Evolutionary conservation across 768 basidiomycete genomes (phyloP).

Genomic region (Leccinellum luteum): DNA sequence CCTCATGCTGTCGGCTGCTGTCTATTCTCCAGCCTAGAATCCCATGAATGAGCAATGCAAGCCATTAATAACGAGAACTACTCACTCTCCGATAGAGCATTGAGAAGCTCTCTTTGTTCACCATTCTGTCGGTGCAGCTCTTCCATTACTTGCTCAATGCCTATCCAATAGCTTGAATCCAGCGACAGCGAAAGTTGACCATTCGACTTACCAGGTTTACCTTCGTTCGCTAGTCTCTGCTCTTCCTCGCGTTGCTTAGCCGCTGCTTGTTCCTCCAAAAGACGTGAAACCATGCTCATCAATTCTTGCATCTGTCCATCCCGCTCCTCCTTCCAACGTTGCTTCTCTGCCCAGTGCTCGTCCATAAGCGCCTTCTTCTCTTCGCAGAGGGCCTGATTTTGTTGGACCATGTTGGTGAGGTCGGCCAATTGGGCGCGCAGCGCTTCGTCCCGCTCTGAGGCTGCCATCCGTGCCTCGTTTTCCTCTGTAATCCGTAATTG

Average conservation of each 20-base stretch:
- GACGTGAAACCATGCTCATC: conserved; percentile 56
- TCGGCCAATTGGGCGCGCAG: conserved; percentile 62
- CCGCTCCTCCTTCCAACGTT: conserved; percentile 54
- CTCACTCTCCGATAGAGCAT: conserved; percentile 55
- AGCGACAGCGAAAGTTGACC: neutral
- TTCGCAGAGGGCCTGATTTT: conserved; percentile 58
- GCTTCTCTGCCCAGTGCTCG: conserved; percentile 61
- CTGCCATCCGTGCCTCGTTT: conserved; percentile 61
- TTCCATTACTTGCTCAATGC: conserved; percentile 57
- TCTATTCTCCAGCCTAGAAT: conserved; percentile 65
- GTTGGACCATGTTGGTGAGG: conserved; percentile 70
- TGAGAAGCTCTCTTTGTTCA: conserved; percentile 57
- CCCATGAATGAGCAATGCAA: conserved; percentile 11
- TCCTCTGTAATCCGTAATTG: conserved; percentile 57
- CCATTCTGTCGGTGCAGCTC: conserved; percentile 57
- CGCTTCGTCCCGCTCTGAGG: conserved; percentile 57
- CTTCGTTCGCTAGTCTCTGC: conserved; percentile 48
- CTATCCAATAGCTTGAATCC: conserved; percentile 33
- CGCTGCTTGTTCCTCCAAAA: conserved; percentile 53
- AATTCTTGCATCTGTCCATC: conserved; percentile 56
- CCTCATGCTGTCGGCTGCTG: conserved; percentile 59
- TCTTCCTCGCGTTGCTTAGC: conserved; percentile 54
- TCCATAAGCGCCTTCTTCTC: conserved; percentile 61
- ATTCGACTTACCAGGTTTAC: conserved; percentile 50
- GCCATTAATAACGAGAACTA: neutral